A percentile compares a stretch with the other conserved stretches of the same genome.
Conservation (phyloP, 345 rosid genomes). For the Eucalyptus marginata region DNA sequence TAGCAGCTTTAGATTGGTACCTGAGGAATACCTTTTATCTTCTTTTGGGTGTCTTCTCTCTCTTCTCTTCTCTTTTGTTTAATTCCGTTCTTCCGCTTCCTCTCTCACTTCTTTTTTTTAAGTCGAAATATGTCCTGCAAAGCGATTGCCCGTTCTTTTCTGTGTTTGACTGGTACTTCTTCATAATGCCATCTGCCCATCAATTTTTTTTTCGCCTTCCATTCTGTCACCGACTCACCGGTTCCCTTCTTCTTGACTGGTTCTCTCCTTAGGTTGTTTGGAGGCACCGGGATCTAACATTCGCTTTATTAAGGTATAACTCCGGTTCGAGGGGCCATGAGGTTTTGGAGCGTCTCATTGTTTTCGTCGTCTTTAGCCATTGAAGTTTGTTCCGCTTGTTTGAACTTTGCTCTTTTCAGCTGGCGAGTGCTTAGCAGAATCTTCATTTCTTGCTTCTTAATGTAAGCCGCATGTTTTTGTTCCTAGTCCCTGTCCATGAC, state of each 20-base stretch:
- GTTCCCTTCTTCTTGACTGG: background rate
- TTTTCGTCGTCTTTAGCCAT: background rate
- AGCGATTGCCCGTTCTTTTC: background rate
- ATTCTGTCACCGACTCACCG: background rate
- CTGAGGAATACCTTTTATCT: background rate
- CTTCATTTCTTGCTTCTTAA: background rate
- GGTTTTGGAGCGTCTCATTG: background rate
- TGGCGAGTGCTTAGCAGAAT: background rate
- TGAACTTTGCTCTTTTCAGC: background rate
- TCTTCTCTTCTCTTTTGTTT: background rate
- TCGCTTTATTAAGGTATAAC: background rate
- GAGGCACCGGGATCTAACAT: background rate
- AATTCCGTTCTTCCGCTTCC: background rate
- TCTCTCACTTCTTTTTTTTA: background rate
- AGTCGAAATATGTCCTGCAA: background rate
- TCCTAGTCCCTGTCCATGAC: constrained; percentile 1
- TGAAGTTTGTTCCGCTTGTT: background rate
- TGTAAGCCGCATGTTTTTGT: background rate
- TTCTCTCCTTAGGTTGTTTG: background rate
- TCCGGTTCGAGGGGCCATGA: background rate
- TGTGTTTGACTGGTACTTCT: background rate
- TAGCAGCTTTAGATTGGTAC: background rate
- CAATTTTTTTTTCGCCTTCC: background rate
- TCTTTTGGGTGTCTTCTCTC: background rate
- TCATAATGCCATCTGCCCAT: background rate